Evolutionary conservation across 225 moss, liverwort and hornwort genomes (phyloP), one percentile per base, ranked within the genome.

Genomic region (Asterella californica): DNA sequence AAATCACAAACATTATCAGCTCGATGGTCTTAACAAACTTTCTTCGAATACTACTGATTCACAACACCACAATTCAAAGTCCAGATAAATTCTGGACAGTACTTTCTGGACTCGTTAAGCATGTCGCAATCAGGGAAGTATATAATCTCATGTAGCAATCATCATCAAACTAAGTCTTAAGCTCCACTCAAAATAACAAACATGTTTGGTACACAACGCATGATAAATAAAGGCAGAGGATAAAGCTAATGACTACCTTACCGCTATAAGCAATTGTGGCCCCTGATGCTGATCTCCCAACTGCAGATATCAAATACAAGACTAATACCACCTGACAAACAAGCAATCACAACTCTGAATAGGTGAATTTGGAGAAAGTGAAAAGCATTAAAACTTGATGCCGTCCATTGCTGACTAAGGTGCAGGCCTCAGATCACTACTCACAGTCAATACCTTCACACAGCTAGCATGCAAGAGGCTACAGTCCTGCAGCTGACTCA

Each of bases 211-310:
- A 24, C 57, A 5, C 57, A 57, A 57, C 61, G 27, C 61, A 25
- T 27, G 11, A 68, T 15, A 68, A 15, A 37, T 4, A 36, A 70
- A 1, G 8, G 17, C 70, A 17, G 32, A n/a, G 52, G 0, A 9
- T 32, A 30, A 14, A 74, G 52, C 12, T 46, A 5, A 57, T 12
- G 46, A 76, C 29, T 75, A 65, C 30, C 82, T 79, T 81, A 89
- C 88, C 86, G 21, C 73, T 46, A 69, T 92, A 96, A 18, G 87
- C 96, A 22, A 96, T 83, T 10, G 94, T 91, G 32, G 91, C 90
- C 34, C 96, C 96, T 12, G 94, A 82, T 64, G 92, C 84, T 72
- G 90, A 81, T 70, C 96, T 84, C 30, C 94, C 96, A 33, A 91
- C 48, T 17, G 90, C 94, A 33, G 92, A 92, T 32, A 91, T 77